Percentiles rank a stretch among this genome's conserved stretches.
Conservation (phyloP, 2,329 filamentous ascomycete genomes). For the Fusarium phyllophilum region DNA sequence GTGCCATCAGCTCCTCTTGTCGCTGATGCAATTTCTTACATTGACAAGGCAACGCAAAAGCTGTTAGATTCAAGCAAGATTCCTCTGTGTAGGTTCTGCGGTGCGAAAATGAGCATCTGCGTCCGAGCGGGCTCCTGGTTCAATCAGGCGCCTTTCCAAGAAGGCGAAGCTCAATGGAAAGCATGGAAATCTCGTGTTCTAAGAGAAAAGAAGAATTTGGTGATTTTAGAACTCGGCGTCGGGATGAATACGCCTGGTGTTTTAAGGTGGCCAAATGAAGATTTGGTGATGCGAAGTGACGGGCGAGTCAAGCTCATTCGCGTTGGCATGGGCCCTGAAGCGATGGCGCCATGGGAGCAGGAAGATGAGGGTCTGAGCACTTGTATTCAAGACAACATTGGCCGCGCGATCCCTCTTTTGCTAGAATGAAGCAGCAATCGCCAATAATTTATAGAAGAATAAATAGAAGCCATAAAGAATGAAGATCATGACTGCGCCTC, state of each 20-base stretch:
- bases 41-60: slow-evolving; percentile 28
- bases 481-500: neutral
- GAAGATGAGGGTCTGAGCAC: slow-evolving; percentile 35
- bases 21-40: neutral
- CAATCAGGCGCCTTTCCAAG: slow-evolving; percentile 25
- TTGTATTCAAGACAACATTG: slow-evolving; percentile 33
- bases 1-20: slow-evolving; percentile 24
- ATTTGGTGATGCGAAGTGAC: slow-evolving; percentile 16
- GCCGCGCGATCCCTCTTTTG: neutral
- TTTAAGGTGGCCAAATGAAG: slow-evolving; percentile 38
- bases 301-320: slow-evolving; percentile 34
- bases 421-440: neutral
- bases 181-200: slow-evolving; percentile 6
- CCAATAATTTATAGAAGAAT: neutral
- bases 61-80: slow-evolving; percentile 25
- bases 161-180: slow-evolving; percentile 25
- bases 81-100: slow-evolving; percentile 29
- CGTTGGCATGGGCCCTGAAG: slow-evolving; percentile 31
- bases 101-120: slow-evolving; percentile 36
- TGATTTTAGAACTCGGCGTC: slow-evolving; percentile 37
- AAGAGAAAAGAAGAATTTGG: slow-evolving; percentile 24
- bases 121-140: slow-evolving; percentile 36
- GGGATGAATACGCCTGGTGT: slow-evolving; percentile 41
- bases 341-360: slow-evolving; percentile 34
- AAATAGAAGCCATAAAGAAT: neutral